Evolutionary conservation across 345 rosid genomes (phyloP), one percentile per base, ranked within the genome.

Genomic region (Pelargonium nanum): DNA sequence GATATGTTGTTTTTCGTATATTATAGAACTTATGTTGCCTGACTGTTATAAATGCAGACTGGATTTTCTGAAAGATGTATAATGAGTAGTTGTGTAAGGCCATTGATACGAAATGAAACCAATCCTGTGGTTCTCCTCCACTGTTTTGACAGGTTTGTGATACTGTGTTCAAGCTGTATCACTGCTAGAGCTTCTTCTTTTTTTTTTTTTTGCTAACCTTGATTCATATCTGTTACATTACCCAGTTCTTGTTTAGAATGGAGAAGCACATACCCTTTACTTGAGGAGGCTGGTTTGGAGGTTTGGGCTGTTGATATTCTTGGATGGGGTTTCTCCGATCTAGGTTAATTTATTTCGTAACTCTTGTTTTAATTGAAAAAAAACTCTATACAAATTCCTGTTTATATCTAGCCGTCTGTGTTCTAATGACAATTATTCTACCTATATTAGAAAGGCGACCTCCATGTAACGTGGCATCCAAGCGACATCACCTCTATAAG

Each of bases 301-400:
- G 84, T 83, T 67, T 90, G 95, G 97, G 97, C 97, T 28, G 53
- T 90, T 57, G 97, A 90, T 75, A 76, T 90, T 74, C 97, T 90
- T 24, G 97, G 97, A 22, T 90, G 88, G 93, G 97, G 95, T 22
- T 90, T 90, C 77, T 90, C 90, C 15, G 88, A 87, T 71, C 78
- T 87, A 76, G 78, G 97, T 90, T 63, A 55, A 53, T 52, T 45
- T 7, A 24, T 19, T 25, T 67, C 55, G 45, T 26, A 44, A 5
- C 19, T 45, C 20, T 25, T 25, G n/a, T n/a, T 6, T 6, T 25
- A 22, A 9, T 16, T 19, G 24, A 52, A 26, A 53, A 26, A 53
- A 34, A 57, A 22, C 28, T 68, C 6, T 54, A 16, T 55, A 25
- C 17, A n/a, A 51, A 30, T 50, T 58, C 19, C n/a, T 30, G 25